A percentile compares a stretch with the other conserved stretches of the same genome.
phyloP scores from a whole-genome alignment of 2,329 filamentous ascomycete genomes.

The Didymella pinodella region DNA sequence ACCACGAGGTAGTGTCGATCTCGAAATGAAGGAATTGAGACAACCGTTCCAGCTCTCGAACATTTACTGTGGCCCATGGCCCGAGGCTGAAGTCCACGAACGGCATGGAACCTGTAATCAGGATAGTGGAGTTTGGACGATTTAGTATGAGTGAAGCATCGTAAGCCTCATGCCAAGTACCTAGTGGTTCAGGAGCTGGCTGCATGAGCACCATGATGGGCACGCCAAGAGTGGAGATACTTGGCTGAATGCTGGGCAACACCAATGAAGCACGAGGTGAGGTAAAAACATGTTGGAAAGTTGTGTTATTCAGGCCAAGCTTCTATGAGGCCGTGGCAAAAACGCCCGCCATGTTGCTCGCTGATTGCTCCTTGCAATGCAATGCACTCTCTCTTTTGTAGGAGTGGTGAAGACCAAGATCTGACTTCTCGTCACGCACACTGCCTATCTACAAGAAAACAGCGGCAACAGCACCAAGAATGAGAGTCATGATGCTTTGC shows the following conservation, averaged over 20 bases:
- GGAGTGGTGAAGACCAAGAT: not conserved
- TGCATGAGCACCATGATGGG: constrained; percentile 17
- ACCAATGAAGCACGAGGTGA: not conserved
- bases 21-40: not conserved
- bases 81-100: not conserved
- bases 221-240: constrained; percentile 9
- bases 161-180: not conserved
- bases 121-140: not conserved
- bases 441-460: constrained; percentile 17
- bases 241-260: constrained; percentile 7
- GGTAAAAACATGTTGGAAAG: not conserved
- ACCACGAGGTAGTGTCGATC: not conserved
- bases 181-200: not conserved
- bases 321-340: not conserved
- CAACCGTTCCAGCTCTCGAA: not conserved
- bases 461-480: constrained; percentile 21
- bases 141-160: not conserved
- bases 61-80: not conserved
- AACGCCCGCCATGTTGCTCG: not conserved
- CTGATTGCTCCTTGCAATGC: not conserved
- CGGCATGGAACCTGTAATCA: not conserved
- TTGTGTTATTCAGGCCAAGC: not conserved
- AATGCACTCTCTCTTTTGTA: not conserved
- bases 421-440: not conserved
- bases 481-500: constrained; percentile 12